Evolutionary conservation across 352 stramenopile genomes (phyloP).

Genomic region (Phytophthora ohioensis): DNA sequence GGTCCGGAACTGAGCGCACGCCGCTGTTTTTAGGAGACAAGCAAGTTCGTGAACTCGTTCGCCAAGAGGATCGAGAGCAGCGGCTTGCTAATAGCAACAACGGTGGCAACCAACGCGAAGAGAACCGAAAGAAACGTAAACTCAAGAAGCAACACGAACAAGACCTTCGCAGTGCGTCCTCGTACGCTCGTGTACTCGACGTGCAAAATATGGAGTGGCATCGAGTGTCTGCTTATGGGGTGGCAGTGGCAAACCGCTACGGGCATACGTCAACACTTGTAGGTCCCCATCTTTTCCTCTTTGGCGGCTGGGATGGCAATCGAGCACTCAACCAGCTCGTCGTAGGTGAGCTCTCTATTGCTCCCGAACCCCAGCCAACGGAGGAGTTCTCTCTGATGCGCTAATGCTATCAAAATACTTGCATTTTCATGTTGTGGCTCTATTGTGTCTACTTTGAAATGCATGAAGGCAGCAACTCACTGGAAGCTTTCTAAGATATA

Average conservation of each 20-base stretch:
- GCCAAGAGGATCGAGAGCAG: slow-evolving; percentile 64
- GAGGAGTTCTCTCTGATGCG: slow-evolving; percentile 19
- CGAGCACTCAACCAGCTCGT: slow-evolving; percentile 81
- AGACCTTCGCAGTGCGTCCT: slow-evolving; percentile 52
- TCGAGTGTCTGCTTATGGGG: slow-evolving; percentile 46
- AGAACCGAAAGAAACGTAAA: slow-evolving; percentile 45
- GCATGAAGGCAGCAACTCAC: neutral
- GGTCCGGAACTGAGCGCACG: slow-evolving; percentile 79
- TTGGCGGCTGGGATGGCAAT: slow-evolving; percentile 86
- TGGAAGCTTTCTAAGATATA: slow-evolving; percentile 1
- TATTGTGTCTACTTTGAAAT: slow-evolving; percentile 35
- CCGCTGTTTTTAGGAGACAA: slow-evolving; percentile 85
- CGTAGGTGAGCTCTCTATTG: slow-evolving; percentile 58
- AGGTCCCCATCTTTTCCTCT: slow-evolving; percentile 76
- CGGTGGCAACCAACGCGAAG: slow-evolving; percentile 22
- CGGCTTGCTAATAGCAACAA: slow-evolving; percentile 48
- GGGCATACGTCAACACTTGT: slow-evolving; percentile 73
- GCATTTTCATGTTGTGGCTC: slow-evolving; percentile 30
- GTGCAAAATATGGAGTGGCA: slow-evolving; percentile 75
- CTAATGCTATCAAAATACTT: slow-evolving; percentile 18
- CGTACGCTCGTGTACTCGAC: slow-evolving; percentile 70
- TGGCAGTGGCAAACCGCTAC: slow-evolving; percentile 70
- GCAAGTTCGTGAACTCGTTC: slow-evolving; percentile 64
- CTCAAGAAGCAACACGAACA: slow-evolving; percentile 48
- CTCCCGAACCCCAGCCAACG: slow-evolving; percentile 14